phyloP scores from a whole-genome alignment of 176 grass and related monocot species.

The Bonia amplexicaulis region DNA sequence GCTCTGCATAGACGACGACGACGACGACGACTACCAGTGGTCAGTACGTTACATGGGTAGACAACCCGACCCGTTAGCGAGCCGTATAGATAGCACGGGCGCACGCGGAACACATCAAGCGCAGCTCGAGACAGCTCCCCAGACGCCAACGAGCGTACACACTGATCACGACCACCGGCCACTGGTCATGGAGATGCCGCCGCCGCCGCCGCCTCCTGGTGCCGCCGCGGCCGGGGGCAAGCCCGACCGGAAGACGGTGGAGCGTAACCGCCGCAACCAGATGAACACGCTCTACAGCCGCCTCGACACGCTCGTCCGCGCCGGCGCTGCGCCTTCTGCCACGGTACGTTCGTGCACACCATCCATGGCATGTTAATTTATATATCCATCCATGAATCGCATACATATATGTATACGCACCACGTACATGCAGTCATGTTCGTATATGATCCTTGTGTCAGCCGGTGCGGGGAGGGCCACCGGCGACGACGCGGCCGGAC shows the following conservation, averaged over 20 bases:
- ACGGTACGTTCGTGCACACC: constrained; percentile 10
- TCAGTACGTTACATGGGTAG: neutral
- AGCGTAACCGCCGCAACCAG: constrained; percentile 61
- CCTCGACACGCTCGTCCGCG: constrained; percentile 53
- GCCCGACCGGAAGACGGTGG: constrained; percentile 66
- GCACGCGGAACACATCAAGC: constrained; percentile 21
- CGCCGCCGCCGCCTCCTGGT: constrained; percentile 2
- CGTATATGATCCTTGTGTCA: neutral
- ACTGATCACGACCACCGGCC: neutral
- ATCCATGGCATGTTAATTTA: neutral
- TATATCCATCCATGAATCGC: neutral
- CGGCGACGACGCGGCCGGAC: constrained; percentile 43
- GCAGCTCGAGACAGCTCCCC: neutral
- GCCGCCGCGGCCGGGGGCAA: neutral
- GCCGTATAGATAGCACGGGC: constrained; percentile 13
- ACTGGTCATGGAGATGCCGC: constrained; percentile 35
- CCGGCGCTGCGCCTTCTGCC: constrained; percentile 12
- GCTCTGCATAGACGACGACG: neutral
- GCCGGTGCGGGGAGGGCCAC: neutral
- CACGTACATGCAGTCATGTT: neutral
- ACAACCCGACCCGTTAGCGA: neutral
- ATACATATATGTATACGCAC: neutral
- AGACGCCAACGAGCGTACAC: neutral
- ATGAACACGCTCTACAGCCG: constrained; percentile 64
- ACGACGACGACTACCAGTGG: neutral